Base-by-base conservation (phyloP, 2,329 filamentous ascomycete genomes). In the Pestalotiopsis sp. region DNA sequence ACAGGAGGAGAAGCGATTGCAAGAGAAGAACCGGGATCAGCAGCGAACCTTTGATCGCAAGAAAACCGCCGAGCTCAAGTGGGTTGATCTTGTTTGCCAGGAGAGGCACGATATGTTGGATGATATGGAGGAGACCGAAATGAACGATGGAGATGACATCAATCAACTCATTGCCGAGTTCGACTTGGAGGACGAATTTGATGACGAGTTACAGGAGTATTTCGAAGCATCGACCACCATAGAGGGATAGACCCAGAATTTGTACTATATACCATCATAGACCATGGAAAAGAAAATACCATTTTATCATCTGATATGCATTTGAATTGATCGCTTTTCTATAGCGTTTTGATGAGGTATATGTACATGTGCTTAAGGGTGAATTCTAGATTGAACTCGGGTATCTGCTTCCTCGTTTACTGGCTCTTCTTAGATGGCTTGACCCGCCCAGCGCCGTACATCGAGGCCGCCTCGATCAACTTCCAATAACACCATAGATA, bases 401-500 rank as follows among this genome's bases (percentile, higher is more conserved):
- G 59, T 62, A 62, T 62, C 38, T 40, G 27, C 59, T 20, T 20
- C 36, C 27, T n/a, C 25, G 13, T 20, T 12, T 61, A 63, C 23
- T 63, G 61, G 13, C n/a, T 63, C 38, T 64, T 64, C 40, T 64
- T 62, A 6, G n/a, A 49, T 7, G 40, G 27, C 31, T 62, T 64
- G n/a, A 20, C 38, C 67, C 62, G 72, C 3, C 77, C 38, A 2
- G 13, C 25, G 36, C 6, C 70, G 12, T 88, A 68, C 58, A 89
- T 74, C 58, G 87, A 87, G 76, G 90, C 91, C 74, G 92, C 89
- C 20, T 83, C 77, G 2, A 89, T 75, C 66, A 93, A 78, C 67
- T 89, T 91, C 87, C 90, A 92, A 70, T 96, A 80, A 79, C 95
- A 98, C 96, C 96, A 99, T 7, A 96, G 76, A 79, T 98, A 98